Evolutionary conservation across 2,329 filamentous ascomycete genomes (phyloP), one percentile per base, ranked within the genome.

Genomic region (Claviceps sp.): DNA sequence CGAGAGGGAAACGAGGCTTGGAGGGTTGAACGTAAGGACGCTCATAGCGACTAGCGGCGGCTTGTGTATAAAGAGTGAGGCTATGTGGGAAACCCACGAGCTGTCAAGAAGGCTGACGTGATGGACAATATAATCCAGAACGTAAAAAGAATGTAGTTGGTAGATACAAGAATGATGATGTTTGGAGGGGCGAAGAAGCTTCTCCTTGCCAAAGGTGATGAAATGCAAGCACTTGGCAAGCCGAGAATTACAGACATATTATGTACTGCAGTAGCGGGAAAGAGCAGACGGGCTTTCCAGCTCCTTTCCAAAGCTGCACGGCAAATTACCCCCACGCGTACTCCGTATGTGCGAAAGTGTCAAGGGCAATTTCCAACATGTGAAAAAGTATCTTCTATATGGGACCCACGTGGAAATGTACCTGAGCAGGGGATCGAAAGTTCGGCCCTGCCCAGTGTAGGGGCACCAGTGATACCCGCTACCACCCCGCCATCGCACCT

Each of bases 21-120:
- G 41, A 42, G 34, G 38, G 51, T 24, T 7, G 37, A 13, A 42
- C 16, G 26, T 48, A 38, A 14, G 11, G 50, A 19, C 51, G 50
- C 41, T 43, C 56, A 58, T 57, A 56, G 52, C 56, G 56, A 56
- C 43, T 22, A 17, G 16, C 17, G 30, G 30, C 30, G 10, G 30
- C 30, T 34, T 34, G 30, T 16, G 16, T 37, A 11, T n/a, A 22
- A 50, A 50, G 48, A 44, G 52, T 37, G 17, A 43, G 40, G 30
- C 26, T 48, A 8, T n/a, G 24, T 45, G 16, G 43, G 4, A 11
- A 7, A 17, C 5, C 44, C 19, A 44, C 39, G 47, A 47, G 40
- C 45, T 40, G 22, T 45, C 4, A 10, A 38, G 22, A 40, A 40
- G 19, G 7, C 42, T 16, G 8, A n/a, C 37, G 44, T 30, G 48